Evolutionary conservation across 2,329 filamentous ascomycete species (phyloP).

Genomic region (Aspergillus fischeri): DNA sequence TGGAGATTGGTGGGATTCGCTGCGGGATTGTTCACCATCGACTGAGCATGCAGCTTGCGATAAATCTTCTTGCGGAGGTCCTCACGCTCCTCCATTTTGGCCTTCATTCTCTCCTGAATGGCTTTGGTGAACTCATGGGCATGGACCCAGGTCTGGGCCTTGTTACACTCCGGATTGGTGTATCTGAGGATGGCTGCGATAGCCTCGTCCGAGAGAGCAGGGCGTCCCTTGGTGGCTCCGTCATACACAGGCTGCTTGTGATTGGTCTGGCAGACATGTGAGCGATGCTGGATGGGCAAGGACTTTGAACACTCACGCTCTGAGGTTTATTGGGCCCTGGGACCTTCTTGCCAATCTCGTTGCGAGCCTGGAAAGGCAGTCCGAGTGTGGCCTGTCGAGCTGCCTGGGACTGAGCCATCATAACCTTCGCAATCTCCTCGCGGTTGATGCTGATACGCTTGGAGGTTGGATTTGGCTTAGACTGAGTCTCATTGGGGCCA

Average conservation of each 20-base stretch:
- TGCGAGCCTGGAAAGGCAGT: background rate
- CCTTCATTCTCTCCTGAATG: conserved; percentile 1
- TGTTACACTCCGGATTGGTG: conserved; percentile 14
- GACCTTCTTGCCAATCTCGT: background rate
- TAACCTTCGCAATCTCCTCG: background rate
- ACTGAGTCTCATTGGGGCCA: background rate
- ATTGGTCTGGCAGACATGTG: background rate
- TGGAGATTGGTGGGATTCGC: background rate
- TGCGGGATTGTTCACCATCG: background rate
- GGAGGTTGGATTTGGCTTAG: background rate
- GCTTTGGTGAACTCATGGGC: conserved; percentile 12
- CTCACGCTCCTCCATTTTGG: conserved; percentile 5
- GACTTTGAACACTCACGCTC: background rate
- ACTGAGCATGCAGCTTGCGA: conserved; percentile 4
- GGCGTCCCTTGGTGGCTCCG: background rate
- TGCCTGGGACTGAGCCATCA: background rate
- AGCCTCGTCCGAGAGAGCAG: conserved; percentile 10
- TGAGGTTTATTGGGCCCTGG: background rate
- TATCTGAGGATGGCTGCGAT: conserved; percentile 17
- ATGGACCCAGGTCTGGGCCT: conserved; percentile 18
- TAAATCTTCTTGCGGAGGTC: conserved; percentile 7
- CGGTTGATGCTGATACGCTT: background rate
- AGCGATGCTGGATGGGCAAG: background rate
- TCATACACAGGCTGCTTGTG: conserved; percentile 4
- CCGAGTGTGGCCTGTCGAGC: background rate